A percentile compares a stretch with the other conserved stretches of the same genome.
Evolutionary conservation across 768 basidiomycete species (phyloP).

Genomic region (Hericium alpestre): DNA sequence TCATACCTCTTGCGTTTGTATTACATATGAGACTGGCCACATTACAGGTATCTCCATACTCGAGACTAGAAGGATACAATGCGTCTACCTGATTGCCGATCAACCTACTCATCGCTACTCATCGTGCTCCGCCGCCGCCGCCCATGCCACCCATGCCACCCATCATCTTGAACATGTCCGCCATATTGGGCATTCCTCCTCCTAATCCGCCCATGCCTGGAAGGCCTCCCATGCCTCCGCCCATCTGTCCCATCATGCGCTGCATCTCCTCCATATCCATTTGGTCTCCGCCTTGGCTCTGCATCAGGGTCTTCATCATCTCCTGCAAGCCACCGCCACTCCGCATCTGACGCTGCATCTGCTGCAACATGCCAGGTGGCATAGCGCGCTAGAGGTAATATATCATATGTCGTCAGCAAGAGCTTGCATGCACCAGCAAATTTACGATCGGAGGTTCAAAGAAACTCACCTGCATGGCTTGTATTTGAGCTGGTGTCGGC

Average conservation of each 20-base stretch:
- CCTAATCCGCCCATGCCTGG: conserved; percentile 55
- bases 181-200: conserved; percentile 60
- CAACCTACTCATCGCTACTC: conserved; percentile 4
- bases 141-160: conserved; percentile 18
- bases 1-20: not conserved
- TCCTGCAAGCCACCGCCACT: conserved; percentile 88
- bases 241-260: conserved; percentile 90
- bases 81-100: not conserved
- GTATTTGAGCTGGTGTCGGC: conserved; percentile 88
- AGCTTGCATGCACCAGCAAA: not conserved
- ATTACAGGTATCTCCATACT: not conserved
- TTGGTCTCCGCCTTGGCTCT: conserved; percentile 83
- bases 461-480: conserved; percentile 82
- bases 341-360: conserved; percentile 77
- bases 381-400: conserved; percentile 56
- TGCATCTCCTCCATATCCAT: conserved; percentile 94
- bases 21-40: not conserved
- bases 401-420: not conserved
- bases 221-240: conserved; percentile 30
- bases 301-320: conserved; percentile 99
- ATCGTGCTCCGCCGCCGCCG: conserved; percentile 5
- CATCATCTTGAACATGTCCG: conserved; percentile 84
- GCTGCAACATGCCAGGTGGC: conserved; percentile 91
- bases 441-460: not conserved
- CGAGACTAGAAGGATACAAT: not conserved